Percentiles rank a stretch among this genome's conserved stretches.
phyloP scores from a whole-genome alignment of 2,329 filamentous ascomycete genomes.

The Aspergillus nomiae region DNA sequence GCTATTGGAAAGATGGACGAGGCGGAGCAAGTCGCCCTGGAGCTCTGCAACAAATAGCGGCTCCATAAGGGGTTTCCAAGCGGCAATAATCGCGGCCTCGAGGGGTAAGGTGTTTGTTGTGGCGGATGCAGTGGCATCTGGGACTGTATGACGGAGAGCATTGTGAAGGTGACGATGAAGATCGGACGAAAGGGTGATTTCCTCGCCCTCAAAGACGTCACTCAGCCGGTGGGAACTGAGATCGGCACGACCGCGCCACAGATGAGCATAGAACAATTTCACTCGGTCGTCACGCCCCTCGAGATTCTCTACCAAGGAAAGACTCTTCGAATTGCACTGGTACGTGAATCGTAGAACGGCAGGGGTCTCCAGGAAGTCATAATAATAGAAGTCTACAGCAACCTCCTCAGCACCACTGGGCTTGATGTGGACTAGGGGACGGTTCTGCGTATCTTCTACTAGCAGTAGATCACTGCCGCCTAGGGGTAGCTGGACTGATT shows the following conservation, averaged over 20 bases:
- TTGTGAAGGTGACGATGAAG: background rate
- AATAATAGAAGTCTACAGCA: background rate
- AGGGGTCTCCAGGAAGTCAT: background rate
- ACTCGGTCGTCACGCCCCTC: background rate
- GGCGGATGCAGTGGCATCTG: constrained; percentile 12
- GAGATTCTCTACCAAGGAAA: background rate
- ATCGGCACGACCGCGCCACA: background rate
- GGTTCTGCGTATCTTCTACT: constrained; percentile 51
- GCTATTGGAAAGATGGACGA: constrained; percentile 20
- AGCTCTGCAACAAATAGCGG: constrained; percentile 11
- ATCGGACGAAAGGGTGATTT: background rate
- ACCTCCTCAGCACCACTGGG: background rate
- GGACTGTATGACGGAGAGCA: background rate
- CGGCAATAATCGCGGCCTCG: constrained; percentile 12
- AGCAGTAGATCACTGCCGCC: background rate
- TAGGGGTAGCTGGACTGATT: background rate
- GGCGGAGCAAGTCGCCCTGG: constrained; percentile 17
- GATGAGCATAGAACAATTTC: background rate
- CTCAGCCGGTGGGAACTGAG: background rate
- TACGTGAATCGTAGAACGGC: background rate
- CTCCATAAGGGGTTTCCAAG: constrained; percentile 19
- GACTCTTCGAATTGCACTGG: background rate
- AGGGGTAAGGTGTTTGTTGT: background rate
- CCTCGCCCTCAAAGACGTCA: background rate
- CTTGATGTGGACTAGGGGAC: background rate